Percentiles rank a stretch among this genome's conserved stretches.
These are phyloP conservation scores for Irpex sp. DNA, from an alignment of 1,284 basidiomycete species.

Conservation along the genomic window DNA sequence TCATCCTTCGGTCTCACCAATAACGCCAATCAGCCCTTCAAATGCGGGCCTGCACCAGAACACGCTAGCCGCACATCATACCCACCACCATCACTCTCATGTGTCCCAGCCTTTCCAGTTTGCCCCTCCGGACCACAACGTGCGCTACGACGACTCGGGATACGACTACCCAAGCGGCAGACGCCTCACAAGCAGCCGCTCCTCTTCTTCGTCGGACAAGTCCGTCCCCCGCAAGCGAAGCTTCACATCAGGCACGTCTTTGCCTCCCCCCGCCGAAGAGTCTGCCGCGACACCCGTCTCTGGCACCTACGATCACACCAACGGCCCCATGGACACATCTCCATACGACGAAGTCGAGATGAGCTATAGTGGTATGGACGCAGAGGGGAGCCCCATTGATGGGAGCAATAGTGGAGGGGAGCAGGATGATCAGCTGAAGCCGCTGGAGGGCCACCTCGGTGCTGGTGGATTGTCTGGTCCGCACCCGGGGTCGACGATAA, in stretches of 20 bases:
- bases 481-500: slow-evolving; percentile 34
- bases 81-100: slow-evolving; percentile 22
- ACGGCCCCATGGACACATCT: slow-evolving; percentile 25
- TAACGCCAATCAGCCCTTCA: slow-evolving; percentile 56
- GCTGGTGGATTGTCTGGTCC: slow-evolving; percentile 10
- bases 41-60: slow-evolving; percentile 27
- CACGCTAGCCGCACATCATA: slow-evolving; percentile 18
- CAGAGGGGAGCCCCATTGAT: slow-evolving; percentile 50
- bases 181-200: slow-evolving; percentile 30
- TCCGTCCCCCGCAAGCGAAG: slow-evolving; percentile 57
- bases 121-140: slow-evolving; percentile 30
- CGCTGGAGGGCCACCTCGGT: slow-evolving; percentile 21
- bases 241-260: slow-evolving; percentile 46
- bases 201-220: slow-evolving; percentile 43
- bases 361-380: slow-evolving; percentile 33
- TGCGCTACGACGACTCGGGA: slow-evolving; percentile 30
- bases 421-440: slow-evolving; percentile 33
- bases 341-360: slow-evolving; percentile 50
- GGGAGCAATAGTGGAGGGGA: slow-evolving; percentile 49
- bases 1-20: slow-evolving; percentile 49
- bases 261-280: slow-evolving; percentile 35
- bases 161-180: slow-evolving; percentile 27
- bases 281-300: slow-evolving; percentile 15
- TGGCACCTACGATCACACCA: slow-evolving; percentile 25
- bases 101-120: slow-evolving; percentile 41